Conservation (phyloP, 2,329 filamentous ascomycete species). For the Ophiostoma ulmi region DNA sequence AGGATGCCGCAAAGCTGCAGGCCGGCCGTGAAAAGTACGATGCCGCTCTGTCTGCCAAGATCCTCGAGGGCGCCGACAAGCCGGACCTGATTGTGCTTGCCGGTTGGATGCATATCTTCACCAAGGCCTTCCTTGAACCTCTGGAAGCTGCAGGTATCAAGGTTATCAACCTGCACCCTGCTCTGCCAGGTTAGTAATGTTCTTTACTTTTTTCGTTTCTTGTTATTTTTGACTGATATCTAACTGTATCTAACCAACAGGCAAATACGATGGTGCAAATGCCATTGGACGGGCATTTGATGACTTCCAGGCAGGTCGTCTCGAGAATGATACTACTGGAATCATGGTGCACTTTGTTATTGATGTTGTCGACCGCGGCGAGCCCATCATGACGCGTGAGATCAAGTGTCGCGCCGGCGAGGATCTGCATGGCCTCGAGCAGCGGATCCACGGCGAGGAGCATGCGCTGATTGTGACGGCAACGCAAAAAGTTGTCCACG, state of each 20-base stretch:
- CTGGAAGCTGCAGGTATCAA: conserved; percentile 56
- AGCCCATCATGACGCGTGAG: conserved; percentile 65
- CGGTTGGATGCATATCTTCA: conserved; percentile 84
- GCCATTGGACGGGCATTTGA: conserved; percentile 75
- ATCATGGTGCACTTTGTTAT: conserved; percentile 89
- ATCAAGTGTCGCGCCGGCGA: conserved; percentile 62
- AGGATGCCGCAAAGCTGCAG: conserved; percentile 48
- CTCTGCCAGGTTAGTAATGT: conserved; percentile 52
- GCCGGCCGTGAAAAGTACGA: conserved; percentile 67
- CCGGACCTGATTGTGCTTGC: conserved; percentile 76
- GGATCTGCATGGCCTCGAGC: conserved; percentile 59
- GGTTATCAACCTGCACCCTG: conserved; percentile 80
- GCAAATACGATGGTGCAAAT: conserved; percentile 68
- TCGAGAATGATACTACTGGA: conserved; percentile 66
- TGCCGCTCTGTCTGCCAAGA: conserved; percentile 62
- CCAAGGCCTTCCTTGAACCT: conserved; percentile 62
- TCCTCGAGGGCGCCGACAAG: conserved; percentile 45
- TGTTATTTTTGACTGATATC: background rate
- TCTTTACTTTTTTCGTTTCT: background rate
- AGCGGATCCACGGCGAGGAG: conserved; percentile 70
- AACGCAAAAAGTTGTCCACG: conserved; percentile 46
- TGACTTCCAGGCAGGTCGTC: conserved; percentile 60
- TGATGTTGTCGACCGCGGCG: conserved; percentile 71
- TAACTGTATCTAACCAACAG: conserved; percentile 34
- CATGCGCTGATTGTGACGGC: conserved; percentile 76